Evolutionary conservation across 345 rosid genomes (phyloP).

Genomic region (Eucalyptus polyanthemos): DNA sequence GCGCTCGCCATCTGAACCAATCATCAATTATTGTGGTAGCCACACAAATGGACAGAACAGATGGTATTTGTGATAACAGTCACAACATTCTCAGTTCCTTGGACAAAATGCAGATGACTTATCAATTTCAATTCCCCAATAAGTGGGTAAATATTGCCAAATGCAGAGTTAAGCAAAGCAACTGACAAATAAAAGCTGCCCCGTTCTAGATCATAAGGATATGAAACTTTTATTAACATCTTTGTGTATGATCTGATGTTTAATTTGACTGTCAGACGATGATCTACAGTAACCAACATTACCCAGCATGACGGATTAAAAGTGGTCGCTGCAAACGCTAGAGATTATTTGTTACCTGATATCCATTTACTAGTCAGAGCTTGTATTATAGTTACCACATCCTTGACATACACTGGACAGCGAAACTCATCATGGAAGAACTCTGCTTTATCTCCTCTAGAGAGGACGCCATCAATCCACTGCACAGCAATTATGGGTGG

Average conservation of each 20-base stretch:
- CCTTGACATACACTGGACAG: conserved; percentile 81
- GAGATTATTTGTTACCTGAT: conserved; percentile 25
- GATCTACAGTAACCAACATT: neutral
- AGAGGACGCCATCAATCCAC: conserved; percentile 79
- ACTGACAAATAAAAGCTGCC: neutral
- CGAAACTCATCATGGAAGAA: conserved; percentile 84
- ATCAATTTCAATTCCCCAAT: neutral
- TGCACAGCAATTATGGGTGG: conserved; percentile 6
- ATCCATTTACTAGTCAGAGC: conserved; percentile 41
- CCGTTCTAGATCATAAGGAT: neutral
- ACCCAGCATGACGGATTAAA: neutral
- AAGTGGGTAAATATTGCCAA: neutral
- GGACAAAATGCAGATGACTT: neutral
- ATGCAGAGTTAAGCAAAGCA: neutral
- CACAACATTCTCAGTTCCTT: neutral
- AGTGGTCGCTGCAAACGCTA: neutral
- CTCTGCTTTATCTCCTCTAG: conserved; percentile 54
- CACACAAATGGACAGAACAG: neutral
- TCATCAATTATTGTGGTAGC: neutral
- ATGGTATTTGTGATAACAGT: neutral
- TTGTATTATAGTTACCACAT: conserved; percentile 39
- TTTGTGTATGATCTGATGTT: neutral
- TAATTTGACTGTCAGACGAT: neutral
- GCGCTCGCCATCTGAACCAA: conserved; percentile 39
- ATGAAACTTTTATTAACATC: neutral